Base-by-base conservation (phyloP, 306 rosid genomes). In the Ammopiptanthus mongolicus region DNA sequence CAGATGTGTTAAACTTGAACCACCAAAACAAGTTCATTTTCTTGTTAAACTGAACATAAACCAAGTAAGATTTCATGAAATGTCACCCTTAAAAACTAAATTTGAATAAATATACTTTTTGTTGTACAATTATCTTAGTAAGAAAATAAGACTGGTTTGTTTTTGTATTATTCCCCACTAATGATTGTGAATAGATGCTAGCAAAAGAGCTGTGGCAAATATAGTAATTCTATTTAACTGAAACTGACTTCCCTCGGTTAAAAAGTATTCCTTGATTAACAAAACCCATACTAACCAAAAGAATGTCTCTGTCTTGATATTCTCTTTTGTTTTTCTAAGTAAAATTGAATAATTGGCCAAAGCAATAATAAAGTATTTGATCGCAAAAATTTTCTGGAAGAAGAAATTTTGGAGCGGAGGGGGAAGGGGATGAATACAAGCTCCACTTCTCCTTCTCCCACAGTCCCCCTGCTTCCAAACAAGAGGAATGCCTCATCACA, bases 281-380 rank as follows among this genome's bases (percentile, higher is more conserved):
- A 69, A 69, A 69, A 69, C 19, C 1, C 21, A 5, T 11, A 5
- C 53, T 33, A 21, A 55, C 59, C 15, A 61, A 55, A 22, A 6
- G 15, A 17, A 74, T 71, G 23, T 25, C 65, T 39, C 41, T 10
- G 25, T 50, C 79, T 28, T 19, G 4, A 36, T 29, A 36, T 57
- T 65, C 68, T 65, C 57, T 33, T 64, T 28, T 44, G 51, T 34
- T 71, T 74, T 44, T 14, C 74, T 14, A 42, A 9, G 42, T 57
- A 41, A 62, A 68, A 58, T 60, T 74, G 48, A 70, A 57, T 51
- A 21, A 28, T 69, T 53, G 62, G 15, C 14, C 12, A 42, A 71
- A 55, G 29, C 77, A 75, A 71, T 55, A 75, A 69, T 28, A 14
- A 65, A 41, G 39, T 62, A 77, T 64, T 36, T 10, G 67, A 46